Evolutionary conservation across 1,284 basidiomycete species (phyloP), one percentile per base, ranked within the genome.

Genomic region (Moesziomyces globuligerus): DNA sequence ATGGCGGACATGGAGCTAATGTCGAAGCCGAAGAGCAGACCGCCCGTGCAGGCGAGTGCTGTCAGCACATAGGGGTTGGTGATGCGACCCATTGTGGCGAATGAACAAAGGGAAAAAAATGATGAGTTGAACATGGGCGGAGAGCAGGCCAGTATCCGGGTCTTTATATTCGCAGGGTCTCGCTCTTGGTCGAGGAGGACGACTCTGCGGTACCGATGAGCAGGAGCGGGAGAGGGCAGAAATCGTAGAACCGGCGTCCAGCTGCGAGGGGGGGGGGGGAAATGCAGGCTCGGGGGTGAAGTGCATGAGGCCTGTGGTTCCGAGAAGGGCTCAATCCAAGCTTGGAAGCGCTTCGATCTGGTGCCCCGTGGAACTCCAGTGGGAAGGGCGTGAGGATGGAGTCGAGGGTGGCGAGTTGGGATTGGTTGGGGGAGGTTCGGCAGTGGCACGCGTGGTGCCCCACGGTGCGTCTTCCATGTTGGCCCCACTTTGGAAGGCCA

Each of bases 1-100:
- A 72, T 69, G 15, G 52, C 71, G 5, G 49, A 51, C 39, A 74
- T 45, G 18, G 53, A 55, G 3, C 42, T 32, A 20, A 72, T 62
- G 32, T 74, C 69, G 37, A 72, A 68, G 4, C 72, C 72, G 45
- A 72, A 74, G 8, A 74, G 48, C 26, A 74, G 32, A 28, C 72
- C 72, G 20, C 72, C 68, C 7, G 51, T 61, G 25, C 58, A 72
- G 49, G 65, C 54, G 32, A 71, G 44, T 25, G 69, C 64, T 20
- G 68, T 56, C 5, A 71, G 51, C 37, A 59, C 44, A 26, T 71
- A 71, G 7, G 67, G 62, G 41, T 71, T 71, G 50, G 55, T 56
- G 47, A 71, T 66, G 29, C 52, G 58, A 40, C 48, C 50, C 66
- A 69, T 69, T 40, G 4, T 54, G 32, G 39, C 28, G 9, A 41